Evolutionary conservation across 2,329 filamentous ascomycete species (phyloP).

Genomic region (Aspergillus fischeri): DNA sequence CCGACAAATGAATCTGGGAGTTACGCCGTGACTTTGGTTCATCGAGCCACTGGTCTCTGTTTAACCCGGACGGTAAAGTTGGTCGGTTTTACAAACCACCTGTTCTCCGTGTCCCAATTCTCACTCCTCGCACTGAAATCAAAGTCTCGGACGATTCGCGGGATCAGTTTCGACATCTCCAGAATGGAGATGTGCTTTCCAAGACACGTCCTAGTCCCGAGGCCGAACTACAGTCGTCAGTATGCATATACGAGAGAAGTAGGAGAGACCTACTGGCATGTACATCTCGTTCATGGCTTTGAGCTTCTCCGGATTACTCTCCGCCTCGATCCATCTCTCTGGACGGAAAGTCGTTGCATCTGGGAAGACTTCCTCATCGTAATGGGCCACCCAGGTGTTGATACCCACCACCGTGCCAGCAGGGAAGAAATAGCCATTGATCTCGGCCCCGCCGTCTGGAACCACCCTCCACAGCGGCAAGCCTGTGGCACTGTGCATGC

Average conservation of each 20-base stretch:
- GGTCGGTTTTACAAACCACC: conserved; percentile 43
- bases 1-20: conserved; percentile 17
- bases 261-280: conserved; percentile 32
- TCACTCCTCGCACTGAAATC: conserved; percentile 11
- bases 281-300: conserved; percentile 36
- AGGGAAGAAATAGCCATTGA: conserved; percentile 42
- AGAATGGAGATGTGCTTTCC: conserved; percentile 37
- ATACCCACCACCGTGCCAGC: conserved; percentile 42
- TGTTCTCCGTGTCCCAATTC: conserved; percentile 37
- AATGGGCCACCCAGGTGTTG: conserved; percentile 44
- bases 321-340: conserved; percentile 43
- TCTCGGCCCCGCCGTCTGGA: conserved; percentile 41
- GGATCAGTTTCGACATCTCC: conserved; percentile 37
- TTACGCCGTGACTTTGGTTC: neutral
- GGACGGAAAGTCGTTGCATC: conserved; percentile 44
- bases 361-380: conserved; percentile 41
- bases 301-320: conserved; percentile 24
- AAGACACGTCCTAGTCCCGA: conserved; percentile 30
- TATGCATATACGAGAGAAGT: neutral
- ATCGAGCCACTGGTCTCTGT: neutral
- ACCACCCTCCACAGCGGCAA: conserved; percentile 50
- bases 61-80: conserved; percentile 36
- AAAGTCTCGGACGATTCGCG: conserved; percentile 28
- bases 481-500: conserved; percentile 48
- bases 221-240: conserved; percentile 26